Percentiles rank a stretch among this genome's conserved stretches.
Conservation (phyloP, 1,284 basidiomycete species). For the Tilletiaria anomala region DNA sequence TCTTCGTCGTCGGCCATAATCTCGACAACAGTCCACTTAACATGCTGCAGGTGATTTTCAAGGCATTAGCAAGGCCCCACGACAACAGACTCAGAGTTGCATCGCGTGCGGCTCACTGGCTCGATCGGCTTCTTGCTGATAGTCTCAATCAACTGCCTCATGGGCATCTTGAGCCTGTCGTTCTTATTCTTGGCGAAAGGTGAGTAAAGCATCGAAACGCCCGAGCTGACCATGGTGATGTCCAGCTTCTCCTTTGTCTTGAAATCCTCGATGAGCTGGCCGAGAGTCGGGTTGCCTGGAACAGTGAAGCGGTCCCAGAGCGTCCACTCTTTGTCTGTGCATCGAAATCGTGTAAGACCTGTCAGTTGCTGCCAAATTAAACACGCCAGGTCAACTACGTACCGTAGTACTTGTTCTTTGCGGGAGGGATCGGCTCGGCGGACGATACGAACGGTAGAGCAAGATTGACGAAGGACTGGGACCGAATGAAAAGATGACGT, state of each 20-base stretch:
- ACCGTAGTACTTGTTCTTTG: constrained; percentile 32
- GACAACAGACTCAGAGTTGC: too few relatives aligned
- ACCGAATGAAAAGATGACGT: neutral
- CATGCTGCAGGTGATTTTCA: constrained; percentile 16
- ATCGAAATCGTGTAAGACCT: neutral
- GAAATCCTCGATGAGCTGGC: constrained; percentile 76
- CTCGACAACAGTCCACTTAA: constrained; percentile 74
- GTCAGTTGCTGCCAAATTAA: neutral
- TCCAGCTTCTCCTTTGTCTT: constrained; percentile 69
- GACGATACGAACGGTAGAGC: constrained; percentile 98
- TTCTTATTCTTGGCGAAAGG: constrained; percentile 34
- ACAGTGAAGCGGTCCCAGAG: constrained; percentile 66
- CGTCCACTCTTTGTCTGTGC: neutral
- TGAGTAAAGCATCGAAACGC: constrained; percentile 95
- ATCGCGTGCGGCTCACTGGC: too few relatives aligned
- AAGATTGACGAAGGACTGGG: constrained; percentile 68
- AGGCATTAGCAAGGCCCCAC: too few relatives aligned
- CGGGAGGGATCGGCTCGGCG: constrained; percentile 89
- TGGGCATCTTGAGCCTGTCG: constrained; percentile 43
- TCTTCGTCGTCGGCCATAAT: constrained; percentile 83
- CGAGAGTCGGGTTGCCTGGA: constrained; percentile 70
- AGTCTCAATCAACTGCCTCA: constrained; percentile 76
- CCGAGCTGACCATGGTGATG: constrained; percentile 88
- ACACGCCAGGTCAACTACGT: neutral
- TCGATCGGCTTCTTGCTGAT: constrained; percentile 43